These are phyloP conservation scores for Neopestalotiopsis sp. DNA, from an alignment of 2,329 filamentous ascomycete genomes.

Conservation along the genomic window DNA sequence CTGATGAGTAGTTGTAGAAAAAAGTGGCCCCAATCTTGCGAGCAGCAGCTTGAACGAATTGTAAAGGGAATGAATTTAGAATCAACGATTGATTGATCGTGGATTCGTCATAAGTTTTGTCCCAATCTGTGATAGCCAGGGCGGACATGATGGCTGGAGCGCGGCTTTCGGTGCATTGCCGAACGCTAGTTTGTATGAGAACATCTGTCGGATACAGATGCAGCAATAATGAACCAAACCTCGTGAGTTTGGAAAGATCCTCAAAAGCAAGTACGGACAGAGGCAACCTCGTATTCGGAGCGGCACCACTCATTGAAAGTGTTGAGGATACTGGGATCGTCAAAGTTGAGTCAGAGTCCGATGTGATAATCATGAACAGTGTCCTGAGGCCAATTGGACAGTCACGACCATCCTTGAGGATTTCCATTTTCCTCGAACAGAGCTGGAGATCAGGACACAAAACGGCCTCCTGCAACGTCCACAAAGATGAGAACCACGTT, in stretches of 20 bases:
- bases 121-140: not conserved
- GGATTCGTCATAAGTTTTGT: not conserved
- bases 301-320: too few relatives aligned
- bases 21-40: not conserved
- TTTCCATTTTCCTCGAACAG: not conserved
- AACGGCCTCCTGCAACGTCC: not conserved
- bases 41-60: not conserved
- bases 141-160: slow-evolving; percentile 1
- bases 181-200: not conserved
- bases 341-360: too few relatives aligned
- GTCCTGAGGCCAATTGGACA: not conserved
- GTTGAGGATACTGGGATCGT: too few relatives aligned
- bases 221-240: too few relatives aligned
- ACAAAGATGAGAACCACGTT: not conserved
- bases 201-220: not conserved
- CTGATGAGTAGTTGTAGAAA: not conserved
- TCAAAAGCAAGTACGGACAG: too few relatives aligned
- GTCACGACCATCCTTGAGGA: not conserved
- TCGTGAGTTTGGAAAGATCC: too few relatives aligned
- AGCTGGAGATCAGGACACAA: not conserved
- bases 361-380: not conserved
- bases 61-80: not conserved
- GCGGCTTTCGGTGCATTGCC: not conserved
- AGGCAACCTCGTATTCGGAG: too few relatives aligned
- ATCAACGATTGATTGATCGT: not conserved